Conservation (phyloP, 257 asterid species). For the Anisodus tanguticus region DNA sequence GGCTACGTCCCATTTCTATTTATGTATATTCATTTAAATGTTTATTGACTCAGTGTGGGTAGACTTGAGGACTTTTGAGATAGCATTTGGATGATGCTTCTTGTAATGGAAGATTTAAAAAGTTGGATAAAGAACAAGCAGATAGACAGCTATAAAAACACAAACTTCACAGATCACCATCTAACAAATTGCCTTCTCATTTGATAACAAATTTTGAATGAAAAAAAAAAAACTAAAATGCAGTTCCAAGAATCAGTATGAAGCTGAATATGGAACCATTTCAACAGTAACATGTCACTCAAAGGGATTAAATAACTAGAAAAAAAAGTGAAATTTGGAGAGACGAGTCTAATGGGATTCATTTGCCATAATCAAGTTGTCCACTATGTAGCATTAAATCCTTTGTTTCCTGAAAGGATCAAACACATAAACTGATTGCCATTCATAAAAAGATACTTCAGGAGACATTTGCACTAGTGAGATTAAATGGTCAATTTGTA, state of each 20-base stretch:
- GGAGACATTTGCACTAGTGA: background rate
- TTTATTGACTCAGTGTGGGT: background rate
- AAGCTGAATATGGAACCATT: background rate
- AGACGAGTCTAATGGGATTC: background rate
- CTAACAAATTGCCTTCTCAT: background rate
- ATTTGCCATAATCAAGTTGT: background rate
- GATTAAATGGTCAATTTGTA: background rate
- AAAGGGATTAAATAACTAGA: background rate
- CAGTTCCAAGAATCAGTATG: background rate
- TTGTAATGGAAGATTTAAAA: background rate
- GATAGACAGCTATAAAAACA: background rate
- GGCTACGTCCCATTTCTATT: background rate
- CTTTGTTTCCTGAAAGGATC: background rate
- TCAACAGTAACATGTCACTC: background rate
- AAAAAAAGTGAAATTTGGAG: background rate
- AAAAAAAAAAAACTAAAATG: background rate
- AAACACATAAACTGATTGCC: background rate
- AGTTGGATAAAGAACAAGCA: background rate
- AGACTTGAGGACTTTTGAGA: background rate
- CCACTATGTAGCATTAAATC: background rate
- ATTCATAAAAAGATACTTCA: background rate
- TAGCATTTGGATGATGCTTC: background rate
- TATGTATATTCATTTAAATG: background rate
- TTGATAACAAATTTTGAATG: background rate
- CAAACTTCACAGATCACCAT: background rate